Conservation (phyloP, 2,329 filamentous ascomycete species). For the Thielaviopsis ethacetica region DNA sequence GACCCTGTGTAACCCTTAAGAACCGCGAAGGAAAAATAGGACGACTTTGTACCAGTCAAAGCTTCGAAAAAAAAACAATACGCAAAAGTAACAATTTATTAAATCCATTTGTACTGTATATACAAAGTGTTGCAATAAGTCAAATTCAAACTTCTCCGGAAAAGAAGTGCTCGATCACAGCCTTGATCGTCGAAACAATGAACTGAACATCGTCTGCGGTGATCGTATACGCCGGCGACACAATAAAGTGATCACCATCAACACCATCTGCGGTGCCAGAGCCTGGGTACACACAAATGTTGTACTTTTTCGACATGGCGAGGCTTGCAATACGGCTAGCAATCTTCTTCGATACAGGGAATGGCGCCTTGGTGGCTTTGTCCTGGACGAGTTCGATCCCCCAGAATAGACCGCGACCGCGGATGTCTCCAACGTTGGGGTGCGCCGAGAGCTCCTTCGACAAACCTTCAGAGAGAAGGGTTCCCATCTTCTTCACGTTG, state of each 20-base stretch:
- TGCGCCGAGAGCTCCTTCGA: slow-evolving; percentile 16
- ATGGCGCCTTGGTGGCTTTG: slow-evolving; percentile 21
- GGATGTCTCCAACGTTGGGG: slow-evolving; percentile 23
- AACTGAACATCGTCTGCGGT: slow-evolving; percentile 35
- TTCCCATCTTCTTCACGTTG: slow-evolving; percentile 19
- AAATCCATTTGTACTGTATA: neutral
- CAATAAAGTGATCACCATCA: slow-evolving; percentile 50
- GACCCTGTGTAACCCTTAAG: no score
- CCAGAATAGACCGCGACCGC: slow-evolving; percentile 30
- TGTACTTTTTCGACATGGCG: slow-evolving; percentile 16
- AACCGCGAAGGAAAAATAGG: no score
- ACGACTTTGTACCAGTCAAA: no score
- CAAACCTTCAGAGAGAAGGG: slow-evolving; percentile 17
- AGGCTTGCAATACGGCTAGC: neutral
- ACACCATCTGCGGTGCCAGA: slow-evolving; percentile 42
- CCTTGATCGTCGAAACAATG: neutral
- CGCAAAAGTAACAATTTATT: no score
- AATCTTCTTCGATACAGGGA: slow-evolving; percentile 14
- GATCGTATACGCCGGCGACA: slow-evolving; percentile 54
- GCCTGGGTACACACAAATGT: slow-evolving; percentile 43
- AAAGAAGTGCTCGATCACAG: neutral
- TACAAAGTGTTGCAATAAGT: neutral
- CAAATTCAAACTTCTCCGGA: neutral
- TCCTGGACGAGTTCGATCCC: slow-evolving; percentile 29
- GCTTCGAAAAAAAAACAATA: no score